Evolutionary conservation across 208 protist genomes (phyloP), one percentile per base, ranked within the genome.

Genomic region (Strigomonas culicis): DNA sequence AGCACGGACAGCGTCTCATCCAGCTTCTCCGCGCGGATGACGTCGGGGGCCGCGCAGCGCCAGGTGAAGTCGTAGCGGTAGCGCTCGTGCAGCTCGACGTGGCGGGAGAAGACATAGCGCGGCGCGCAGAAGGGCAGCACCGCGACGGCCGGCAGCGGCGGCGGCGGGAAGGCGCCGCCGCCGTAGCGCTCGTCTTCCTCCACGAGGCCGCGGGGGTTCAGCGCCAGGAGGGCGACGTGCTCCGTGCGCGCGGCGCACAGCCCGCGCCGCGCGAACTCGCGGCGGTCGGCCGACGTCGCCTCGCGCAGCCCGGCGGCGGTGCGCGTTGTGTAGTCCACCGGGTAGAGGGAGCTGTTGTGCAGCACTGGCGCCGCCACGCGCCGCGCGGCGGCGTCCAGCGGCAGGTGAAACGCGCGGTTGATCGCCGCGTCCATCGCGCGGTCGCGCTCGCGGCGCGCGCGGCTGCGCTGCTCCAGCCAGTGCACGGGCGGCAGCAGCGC

Each of bases 51-150:
- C 7, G 28, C 31, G 63, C 81, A 87, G 17, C 47, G 30, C 82
- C 82, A 89, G 24, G 60, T 74, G 60, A 85, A 83, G 55, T 89
- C 82, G 62, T 77, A 89, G 34, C 61, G 49, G 60, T 80, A 84
- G 31, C 74, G 55, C 19, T 46, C 52, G 66, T 79, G 28, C 21
- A 95, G 73, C 68, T 85, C 72, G 13, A 84, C 79, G 69, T 89
- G 86, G 13, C 86, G 83, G 0, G 86, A 84, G 65, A 93, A 95
- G 63, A 77, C 59, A 67, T 83, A 92, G 27, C 77, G 63, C 21
- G 78, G 62, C 4, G 77, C 49, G 52, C 89, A 95, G 69, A 93
- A 89, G 11, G 82, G 73, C 19, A 95, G 55, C 55, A 92, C 80
- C 0, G 68, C 86, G 41, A 84, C 72, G n/a, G 81, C 81, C 25